These are phyloP conservation scores for Suhomyces wounanorum DNA, from an alignment of 1,139 yeast species.

Conservation along the genomic window DNA sequence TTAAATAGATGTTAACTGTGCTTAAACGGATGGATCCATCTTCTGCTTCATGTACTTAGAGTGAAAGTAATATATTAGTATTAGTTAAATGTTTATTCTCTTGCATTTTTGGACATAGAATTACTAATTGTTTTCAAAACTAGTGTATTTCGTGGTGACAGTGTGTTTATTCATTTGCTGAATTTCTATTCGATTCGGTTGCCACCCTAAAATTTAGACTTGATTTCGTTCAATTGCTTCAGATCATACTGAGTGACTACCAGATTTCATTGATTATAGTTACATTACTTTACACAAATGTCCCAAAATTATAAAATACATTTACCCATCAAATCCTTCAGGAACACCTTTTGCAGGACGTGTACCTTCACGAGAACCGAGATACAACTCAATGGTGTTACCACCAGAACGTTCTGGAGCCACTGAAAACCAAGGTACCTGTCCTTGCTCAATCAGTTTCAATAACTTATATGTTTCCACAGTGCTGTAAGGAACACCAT, in stretches of 20 bases:
- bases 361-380: constrained; percentile 53
- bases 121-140: too few species aligned
- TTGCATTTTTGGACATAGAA: too few species aligned
- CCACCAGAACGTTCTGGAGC: constrained; percentile 44
- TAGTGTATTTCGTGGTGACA: too few species aligned
- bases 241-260: too few species aligned
- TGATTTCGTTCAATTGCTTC: too few species aligned
- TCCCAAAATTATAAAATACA: neutral
- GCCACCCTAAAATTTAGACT: too few species aligned
- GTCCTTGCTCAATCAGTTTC: constrained; percentile 66
- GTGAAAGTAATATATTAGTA: neutral
- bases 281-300: neutral
- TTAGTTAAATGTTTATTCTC: too few species aligned
- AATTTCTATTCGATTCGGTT: too few species aligned
- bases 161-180: too few species aligned
- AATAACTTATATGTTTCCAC: constrained; percentile 76
- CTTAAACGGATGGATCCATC: neutral
- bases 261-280: neutral
- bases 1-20: neutral
- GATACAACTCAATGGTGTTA: constrained; percentile 64
- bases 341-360: constrained; percentile 89
- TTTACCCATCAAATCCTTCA: constrained; percentile 59
- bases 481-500: constrained; percentile 82
- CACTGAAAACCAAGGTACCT: constrained; percentile 65
- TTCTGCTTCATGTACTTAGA: neutral